Base-by-base conservation (phyloP, 768 basidiomycete species). In the Lentinula raphanica region DNA sequence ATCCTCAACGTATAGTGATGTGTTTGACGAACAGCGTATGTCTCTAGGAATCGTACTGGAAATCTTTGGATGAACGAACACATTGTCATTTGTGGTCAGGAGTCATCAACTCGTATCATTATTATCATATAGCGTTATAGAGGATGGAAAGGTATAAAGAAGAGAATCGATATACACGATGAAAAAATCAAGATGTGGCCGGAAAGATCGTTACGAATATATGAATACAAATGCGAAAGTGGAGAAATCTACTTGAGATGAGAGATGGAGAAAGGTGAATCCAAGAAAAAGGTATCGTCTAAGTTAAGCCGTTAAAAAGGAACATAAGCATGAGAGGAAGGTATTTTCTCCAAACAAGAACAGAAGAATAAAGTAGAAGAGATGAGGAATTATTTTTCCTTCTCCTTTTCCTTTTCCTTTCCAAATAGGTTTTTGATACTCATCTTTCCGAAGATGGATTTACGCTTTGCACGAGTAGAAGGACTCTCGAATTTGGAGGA, bases 371-470 rank as follows among this genome's bases (percentile, higher is more conserved):
- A 21, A 54, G 11, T 6, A 19, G 17, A 29, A 28, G 36, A 23
- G 38, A 9, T 23, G 5, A 13, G 19, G 27, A 5, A 72, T 71
- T 59, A 71, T 67, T 63, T 35, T 21, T 76, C 69, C 49, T 75
- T 70, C 39, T 66, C 67, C 62, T 79, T 79, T 21, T 80, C 74
- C 63, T 76, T 78, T 56, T 81, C 74, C 35, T 68, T 65, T 15
- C 71, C 65, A 63, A 87, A 86, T 5, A 84, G 64, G 39, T 75
- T 65, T 65, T 81, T 85, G 53, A 81, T 38, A 28, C 45, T 58
- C 45, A 76, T 65, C 63, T 76, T 85, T 25, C 77, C 78, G 54
- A 87, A 76, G 29, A 86, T 65, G 15, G 84, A 84, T 5, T 69
- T 66, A 45, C 74, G 73, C 66, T 83, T 86, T 73, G 84, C 84